Base-by-base conservation (phyloP, 352 stramenopile genomes). In the Globisporangium polare region DNA sequence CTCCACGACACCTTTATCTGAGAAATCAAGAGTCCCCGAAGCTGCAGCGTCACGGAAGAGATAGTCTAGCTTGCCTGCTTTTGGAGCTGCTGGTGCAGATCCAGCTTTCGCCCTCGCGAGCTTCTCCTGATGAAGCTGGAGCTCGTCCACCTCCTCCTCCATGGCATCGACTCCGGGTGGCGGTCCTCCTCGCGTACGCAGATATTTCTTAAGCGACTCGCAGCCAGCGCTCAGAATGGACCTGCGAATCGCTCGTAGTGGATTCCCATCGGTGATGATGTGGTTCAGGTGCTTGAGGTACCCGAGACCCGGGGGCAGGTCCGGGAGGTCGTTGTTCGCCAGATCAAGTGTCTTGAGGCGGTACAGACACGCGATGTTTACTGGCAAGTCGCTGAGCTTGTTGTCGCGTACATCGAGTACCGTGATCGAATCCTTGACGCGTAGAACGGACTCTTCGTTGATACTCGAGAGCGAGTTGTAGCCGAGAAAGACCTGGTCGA, bases 361-460 rank as follows among this genome's bases (percentile, higher is more conserved):
- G 39, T 80, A 80, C 12, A 91, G 67, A 24, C 69, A 80, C 42
- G 76, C 83, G 6, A 91, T 67, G 27, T 77, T 81, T 1, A 63
- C 73, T 0, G 83, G 82, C 18, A 95, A 62, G 29, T 13, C 45
- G 26, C 50, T 67, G 17, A 95, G 71, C 50, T 94, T 93, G 66
- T 95, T 95, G 70, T 95, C 85, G 1, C 85, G 72, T 46, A 94
- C 66, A 31, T 95, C 86, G 29, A 95, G 63, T 1, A 95, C 72
- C 0, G 83, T 93, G 53, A 92, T 69, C 15, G 77, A 78, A 45
- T 92, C 69, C 58, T 90, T 82, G 9, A 75, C 74, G 4, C 80
- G 73, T 22, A 89, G 59, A 5, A 93, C 72, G 5, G 80, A 89
- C 0, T 60, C 58, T 33, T 87, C 80, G 43, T 91, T 71, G 39